Base-by-base conservation (phyloP, 2,329 filamentous ascomycete genomes). In the Diaporthe longicolla region DNA sequence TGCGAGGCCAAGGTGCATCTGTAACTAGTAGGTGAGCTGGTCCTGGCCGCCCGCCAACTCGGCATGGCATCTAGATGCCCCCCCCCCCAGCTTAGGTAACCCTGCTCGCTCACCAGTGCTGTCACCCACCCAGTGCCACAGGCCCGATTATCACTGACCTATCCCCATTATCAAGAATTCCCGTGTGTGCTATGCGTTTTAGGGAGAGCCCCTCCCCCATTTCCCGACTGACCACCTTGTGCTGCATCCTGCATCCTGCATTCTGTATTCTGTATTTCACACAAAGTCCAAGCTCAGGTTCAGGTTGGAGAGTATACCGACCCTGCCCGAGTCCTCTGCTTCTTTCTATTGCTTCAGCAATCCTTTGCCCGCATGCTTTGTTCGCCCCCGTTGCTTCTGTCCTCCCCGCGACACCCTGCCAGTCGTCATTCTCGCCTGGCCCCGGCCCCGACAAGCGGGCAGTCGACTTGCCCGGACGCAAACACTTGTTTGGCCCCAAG, bases 341-440 rank as follows among this genome's bases (percentile, higher is more conserved):
- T 71, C 29, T n/a, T 71, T 52, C 50, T 52, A 55, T 63, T 54
- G 69, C 57, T 63, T 63, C 69, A 54, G 26, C 24, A 40, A 37
- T 43, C 29, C 29, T 63, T 54, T 55, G 69, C 52, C 26, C 59
- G 63, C 48, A 68, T 68, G 63, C 63, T 54, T 40, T 54, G 45
- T 43, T 52, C 26, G 57, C 37, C 26, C 24, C 29, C 11, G 70
- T 63, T 54, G 70, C 57, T 63, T 71, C 45, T 40, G 32, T 71
- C 11, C 57, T 54, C 54, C 57, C 57, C n/a, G 45, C 69, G 48
- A 61, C 69, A 63, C 69, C 54, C 50, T 24, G 45, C 21, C 57
- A 63, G 69, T 61, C 69, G 69, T 61, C 69, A 68, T 68, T 52
- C 19, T 71, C 69, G 69, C 69, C 61, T 71, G 55, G 21, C 69